Percentiles rank a stretch among this genome's conserved stretches.
Conservation (phyloP, 257 asterid genomes). For the Anisodus acutangulus region DNA sequence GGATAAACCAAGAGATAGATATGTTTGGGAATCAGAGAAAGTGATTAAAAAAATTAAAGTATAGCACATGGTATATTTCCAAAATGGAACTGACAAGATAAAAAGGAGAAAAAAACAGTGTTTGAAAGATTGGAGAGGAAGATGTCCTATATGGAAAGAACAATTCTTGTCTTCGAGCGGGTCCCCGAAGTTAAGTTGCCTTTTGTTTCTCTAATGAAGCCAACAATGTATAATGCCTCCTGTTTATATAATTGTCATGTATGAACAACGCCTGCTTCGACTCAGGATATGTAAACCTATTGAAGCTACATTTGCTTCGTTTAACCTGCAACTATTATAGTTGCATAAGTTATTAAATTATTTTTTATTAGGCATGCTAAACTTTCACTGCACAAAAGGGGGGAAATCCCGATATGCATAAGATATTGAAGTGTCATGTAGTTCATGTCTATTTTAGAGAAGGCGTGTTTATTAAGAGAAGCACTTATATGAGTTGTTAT, state of each 20-base stretch:
- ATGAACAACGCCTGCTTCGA: neutral
- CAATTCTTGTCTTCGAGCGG: neutral
- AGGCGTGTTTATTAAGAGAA: neutral
- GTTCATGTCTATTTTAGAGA: neutral
- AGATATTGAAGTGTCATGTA: neutral
- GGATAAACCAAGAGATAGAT: too few relatives aligned
- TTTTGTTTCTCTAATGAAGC: neutral
- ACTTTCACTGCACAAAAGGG: neutral
- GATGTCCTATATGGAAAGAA: neutral
- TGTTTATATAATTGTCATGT: neutral
- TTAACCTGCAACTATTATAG: neutral
- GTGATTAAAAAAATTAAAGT: neutral
- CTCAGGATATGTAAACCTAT: neutral
- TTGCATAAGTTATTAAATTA: neutral
- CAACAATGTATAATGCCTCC: neutral
- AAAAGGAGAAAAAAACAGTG: too few relatives aligned
- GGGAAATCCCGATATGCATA: neutral
- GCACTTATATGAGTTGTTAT: neutral
- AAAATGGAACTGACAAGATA: neutral
- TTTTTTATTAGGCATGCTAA: neutral
- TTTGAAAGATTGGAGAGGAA: neutral
- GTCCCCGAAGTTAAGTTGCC: neutral
- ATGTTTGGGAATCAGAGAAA: too few relatives aligned
- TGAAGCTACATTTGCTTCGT: neutral
- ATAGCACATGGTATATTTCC: neutral